phyloP scores from a whole-genome alignment of 2,329 filamentous ascomycete genomes.

The Paraphoma sp. region DNA sequence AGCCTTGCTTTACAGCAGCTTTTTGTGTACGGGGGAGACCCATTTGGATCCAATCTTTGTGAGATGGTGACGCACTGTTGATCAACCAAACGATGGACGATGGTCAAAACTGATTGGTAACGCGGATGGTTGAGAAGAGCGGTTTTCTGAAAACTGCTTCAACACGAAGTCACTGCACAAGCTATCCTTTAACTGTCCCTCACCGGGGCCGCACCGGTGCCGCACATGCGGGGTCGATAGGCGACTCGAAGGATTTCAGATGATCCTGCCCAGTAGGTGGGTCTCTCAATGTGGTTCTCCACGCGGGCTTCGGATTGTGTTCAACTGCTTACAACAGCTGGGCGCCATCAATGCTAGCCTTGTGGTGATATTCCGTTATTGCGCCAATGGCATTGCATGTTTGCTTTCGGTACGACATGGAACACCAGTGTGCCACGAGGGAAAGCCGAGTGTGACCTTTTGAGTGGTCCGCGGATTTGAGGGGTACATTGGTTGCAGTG shows the following conservation, averaged over 20 bases:
- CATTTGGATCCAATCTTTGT: conserved; percentile 15
- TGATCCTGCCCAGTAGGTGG: background rate
- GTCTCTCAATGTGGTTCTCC: too few relatives aligned
- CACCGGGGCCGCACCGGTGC: background rate
- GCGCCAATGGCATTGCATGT: too few relatives aligned
- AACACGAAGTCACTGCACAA: too few relatives aligned
- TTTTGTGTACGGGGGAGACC: conserved; percentile 42
- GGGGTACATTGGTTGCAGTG: background rate
- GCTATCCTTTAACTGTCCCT: too few relatives aligned
- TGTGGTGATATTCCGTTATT: too few relatives aligned
- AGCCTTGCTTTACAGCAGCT: conserved; percentile 45
- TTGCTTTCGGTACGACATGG: background rate
- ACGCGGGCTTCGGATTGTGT: too few relatives aligned
- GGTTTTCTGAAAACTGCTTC: too few relatives aligned
- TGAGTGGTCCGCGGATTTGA: background rate
- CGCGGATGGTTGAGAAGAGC: too few relatives aligned
- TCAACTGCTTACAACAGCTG: background rate
- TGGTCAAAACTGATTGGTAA: too few relatives aligned
- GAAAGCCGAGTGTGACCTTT: background rate
- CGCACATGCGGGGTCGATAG: background rate
- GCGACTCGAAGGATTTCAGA: background rate
- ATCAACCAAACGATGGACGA: too few relatives aligned
- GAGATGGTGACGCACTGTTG: too few relatives aligned
- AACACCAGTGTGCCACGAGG: background rate
- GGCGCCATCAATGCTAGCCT: background rate